Conservation (phyloP, 495 filamentous ascomycete genomes). For the Penicillium turbatum region DNA sequence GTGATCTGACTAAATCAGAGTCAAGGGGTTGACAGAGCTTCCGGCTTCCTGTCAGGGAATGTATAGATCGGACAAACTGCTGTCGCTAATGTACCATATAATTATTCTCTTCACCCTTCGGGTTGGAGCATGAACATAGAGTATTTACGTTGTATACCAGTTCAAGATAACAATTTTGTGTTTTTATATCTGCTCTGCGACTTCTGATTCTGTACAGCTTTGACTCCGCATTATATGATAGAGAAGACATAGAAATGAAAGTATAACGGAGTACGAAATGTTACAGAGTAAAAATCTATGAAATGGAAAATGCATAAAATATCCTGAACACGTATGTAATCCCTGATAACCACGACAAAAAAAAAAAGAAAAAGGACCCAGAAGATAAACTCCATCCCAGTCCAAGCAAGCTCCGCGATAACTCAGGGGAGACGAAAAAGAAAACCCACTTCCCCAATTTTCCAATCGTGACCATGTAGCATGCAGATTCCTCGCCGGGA, state of each 20-base stretch:
- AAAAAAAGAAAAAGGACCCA: not conserved
- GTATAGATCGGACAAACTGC: not conserved
- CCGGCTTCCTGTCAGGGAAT: too few species aligned
- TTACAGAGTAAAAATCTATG: too few species aligned
- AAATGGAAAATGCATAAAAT: not conserved
- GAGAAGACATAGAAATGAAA: too few species aligned
- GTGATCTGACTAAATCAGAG: not conserved
- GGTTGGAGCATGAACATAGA: not conserved
- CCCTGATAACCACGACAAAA: not conserved
- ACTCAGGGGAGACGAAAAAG: constrained; percentile 7
- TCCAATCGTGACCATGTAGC: constrained; percentile 9
- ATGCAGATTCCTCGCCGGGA: constrained; percentile 4
- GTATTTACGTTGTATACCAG: not conserved
- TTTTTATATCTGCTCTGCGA: not conserved
- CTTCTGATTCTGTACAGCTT: too few species aligned
- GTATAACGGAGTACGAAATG: too few species aligned
- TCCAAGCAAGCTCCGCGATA: constrained; percentile 4
- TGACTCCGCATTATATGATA: too few species aligned
- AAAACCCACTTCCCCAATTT: constrained; percentile 2
- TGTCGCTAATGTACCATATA: not conserved
- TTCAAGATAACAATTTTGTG: constrained; percentile 1
- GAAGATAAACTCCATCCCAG: constrained; percentile 4
- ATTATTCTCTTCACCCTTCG: not conserved
- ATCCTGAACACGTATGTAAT: not conserved
- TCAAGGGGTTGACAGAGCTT: not conserved